phyloP scores from a whole-genome alignment of 768 basidiomycete species.

The Naganishia vishniacii region DNA sequence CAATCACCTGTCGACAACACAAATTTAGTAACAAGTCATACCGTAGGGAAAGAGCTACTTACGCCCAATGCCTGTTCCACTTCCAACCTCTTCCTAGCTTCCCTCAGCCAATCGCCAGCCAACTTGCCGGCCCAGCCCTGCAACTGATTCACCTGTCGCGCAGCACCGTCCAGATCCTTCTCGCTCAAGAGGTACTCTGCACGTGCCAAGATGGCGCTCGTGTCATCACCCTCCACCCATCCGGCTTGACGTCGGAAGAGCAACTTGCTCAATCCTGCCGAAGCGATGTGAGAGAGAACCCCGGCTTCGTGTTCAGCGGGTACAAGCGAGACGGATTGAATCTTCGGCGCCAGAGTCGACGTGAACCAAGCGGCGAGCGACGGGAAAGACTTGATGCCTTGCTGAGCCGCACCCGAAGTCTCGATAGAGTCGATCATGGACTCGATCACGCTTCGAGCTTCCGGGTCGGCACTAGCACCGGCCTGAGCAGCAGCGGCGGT shows the following conservation, averaged over 20 bases:
- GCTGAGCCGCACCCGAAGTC: constrained; percentile 37
- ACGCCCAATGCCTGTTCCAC: constrained; percentile 89
- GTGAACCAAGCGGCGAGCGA: constrained; percentile 89
- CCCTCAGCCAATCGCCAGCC: constrained; percentile 81
- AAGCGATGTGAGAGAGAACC: constrained; percentile 76
- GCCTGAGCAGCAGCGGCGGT: constrained; percentile 59
- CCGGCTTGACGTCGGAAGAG: constrained; percentile 71
- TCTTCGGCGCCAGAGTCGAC: constrained; percentile 71
- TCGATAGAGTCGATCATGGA: constrained; percentile 62
- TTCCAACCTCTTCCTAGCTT: constrained; percentile 78
- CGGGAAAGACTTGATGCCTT: constrained; percentile 73
- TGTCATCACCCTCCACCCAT: constrained; percentile 70
- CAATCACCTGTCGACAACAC: constrained; percentile 59
- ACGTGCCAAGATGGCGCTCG: constrained; percentile 75
- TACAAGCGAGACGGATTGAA: constrained; percentile 82
- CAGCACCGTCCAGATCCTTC: constrained; percentile 81
- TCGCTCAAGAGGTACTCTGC: constrained; percentile 84
- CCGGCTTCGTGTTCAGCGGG: constrained; percentile 79
- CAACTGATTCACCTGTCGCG: constrained; percentile 86
- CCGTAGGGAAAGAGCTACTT: constrained; percentile 28
- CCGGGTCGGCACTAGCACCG: constrained; percentile 62
- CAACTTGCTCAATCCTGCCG: constrained; percentile 67
- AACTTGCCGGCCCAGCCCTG: constrained; percentile 58
- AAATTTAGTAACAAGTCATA: constrained; percentile 7
- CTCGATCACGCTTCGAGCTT: constrained; percentile 63